A percentile compares a stretch with the other conserved stretches of the same genome.
phyloP scores from a whole-genome alignment of 2,329 filamentous ascomycete species.

The Colletotrichum orbiculare region DNA sequence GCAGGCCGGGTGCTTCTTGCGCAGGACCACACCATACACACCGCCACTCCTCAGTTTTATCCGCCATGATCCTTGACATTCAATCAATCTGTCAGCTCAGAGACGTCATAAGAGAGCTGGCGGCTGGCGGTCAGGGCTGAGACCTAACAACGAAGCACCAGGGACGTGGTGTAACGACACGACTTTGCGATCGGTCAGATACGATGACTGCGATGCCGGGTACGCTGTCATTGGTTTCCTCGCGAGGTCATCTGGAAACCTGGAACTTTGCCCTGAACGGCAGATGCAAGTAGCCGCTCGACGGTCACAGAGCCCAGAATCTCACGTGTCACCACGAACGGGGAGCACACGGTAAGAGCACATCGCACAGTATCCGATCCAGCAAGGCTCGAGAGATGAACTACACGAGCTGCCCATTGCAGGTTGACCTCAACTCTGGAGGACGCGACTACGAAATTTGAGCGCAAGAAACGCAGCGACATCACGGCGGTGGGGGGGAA shows the following conservation, averaged over 20 bases:
- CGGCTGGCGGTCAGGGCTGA: background rate
- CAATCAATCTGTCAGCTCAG: too few species aligned
- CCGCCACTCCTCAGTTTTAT: too few species aligned
- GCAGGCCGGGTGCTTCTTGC: too few species aligned
- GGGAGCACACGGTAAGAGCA: background rate
- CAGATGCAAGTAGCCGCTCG: constrained; percentile 19
- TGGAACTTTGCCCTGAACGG: constrained; percentile 5
- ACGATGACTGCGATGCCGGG: background rate
- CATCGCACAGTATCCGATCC: background rate
- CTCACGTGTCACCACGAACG: background rate
- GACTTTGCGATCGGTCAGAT: background rate
- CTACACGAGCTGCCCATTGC: background rate
- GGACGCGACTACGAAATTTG: background rate
- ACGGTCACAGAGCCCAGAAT: constrained; percentile 2
- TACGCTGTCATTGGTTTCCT: constrained; percentile 8
- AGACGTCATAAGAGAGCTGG: background rate
- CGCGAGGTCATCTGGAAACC: constrained; percentile 7
- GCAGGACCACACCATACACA: too few species aligned
- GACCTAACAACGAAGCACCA: background rate
- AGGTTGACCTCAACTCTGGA: constrained; percentile 16
- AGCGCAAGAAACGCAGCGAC: background rate
- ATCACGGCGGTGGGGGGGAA: background rate
- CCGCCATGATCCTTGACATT: too few species aligned
- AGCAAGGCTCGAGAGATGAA: background rate
- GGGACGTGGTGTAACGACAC: background rate